These are phyloP conservation scores for Chaetomium sp. DNA, from an alignment of 2,329 filamentous ascomycete genomes.

Conservation along the genomic window DNA sequence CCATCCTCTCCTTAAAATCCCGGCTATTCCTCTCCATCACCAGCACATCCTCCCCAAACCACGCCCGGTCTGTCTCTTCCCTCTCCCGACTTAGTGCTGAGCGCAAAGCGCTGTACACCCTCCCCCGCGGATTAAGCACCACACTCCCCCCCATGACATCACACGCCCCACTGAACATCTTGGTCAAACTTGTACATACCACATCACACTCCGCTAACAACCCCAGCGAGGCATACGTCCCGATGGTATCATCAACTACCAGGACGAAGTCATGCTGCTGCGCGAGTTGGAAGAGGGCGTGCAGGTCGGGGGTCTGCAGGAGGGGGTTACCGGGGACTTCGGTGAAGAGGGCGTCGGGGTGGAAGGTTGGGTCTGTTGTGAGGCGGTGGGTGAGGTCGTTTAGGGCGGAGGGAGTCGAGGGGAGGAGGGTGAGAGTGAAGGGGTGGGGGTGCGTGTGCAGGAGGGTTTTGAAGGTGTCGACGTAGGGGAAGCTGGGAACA, in stretches of 20 bases:
- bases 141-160: constrained; percentile 22
- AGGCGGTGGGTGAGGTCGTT: constrained; percentile 5
- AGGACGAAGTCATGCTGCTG: constrained; percentile 7
- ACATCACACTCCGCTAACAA: constrained; percentile 14
- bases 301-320: constrained; percentile 13
- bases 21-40: constrained; percentile 19
- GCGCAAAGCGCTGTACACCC: not conserved
- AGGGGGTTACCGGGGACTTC: constrained; percentile 24
- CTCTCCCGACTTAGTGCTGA: not conserved
- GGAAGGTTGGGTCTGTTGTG: constrained; percentile 2
- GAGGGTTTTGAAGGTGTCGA: constrained; percentile 22
- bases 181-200: constrained; percentile 21
- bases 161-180: constrained; percentile 22
- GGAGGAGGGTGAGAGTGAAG: constrained; percentile 14
- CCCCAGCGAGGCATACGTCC: constrained; percentile 13
- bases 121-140: constrained; percentile 4
- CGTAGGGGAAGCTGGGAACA: constrained; percentile 19
- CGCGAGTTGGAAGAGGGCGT: constrained; percentile 1
- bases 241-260: constrained; percentile 22
- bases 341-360: constrained; percentile 13
- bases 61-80: not conserved
- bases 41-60: constrained; percentile 18
- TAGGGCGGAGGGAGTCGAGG: constrained; percentile 11
- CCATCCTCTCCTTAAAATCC: constrained; percentile 13
- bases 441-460: constrained; percentile 3